Conservation (phyloP, 495 filamentous ascomycete species). For the Aspergillus ostianus region DNA sequence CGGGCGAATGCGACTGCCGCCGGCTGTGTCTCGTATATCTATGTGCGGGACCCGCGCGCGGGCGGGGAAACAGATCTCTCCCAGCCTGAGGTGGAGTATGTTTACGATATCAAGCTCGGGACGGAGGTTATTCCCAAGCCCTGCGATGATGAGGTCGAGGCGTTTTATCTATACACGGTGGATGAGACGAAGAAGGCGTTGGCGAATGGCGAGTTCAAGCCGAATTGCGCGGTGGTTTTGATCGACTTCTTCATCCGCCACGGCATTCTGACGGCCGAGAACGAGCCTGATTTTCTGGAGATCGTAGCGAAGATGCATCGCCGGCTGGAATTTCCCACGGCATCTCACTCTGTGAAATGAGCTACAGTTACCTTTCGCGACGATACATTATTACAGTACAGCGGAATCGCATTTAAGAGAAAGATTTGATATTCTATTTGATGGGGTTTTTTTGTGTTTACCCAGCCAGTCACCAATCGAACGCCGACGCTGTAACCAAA, state of each 20-base stretch:
- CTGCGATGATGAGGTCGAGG: conserved; percentile 83
- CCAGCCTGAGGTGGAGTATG: conserved; percentile 89
- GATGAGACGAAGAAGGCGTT: conserved; percentile 71
- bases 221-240: conserved; percentile 82
- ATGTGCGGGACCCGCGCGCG: conserved; percentile 71
- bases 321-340: conserved; percentile 75
- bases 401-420: conserved; percentile 6
- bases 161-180: conserved; percentile 74
- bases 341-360: conserved; percentile 27
- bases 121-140: conserved; percentile 66
- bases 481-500: conserved; percentile 32
- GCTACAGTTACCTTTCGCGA: background rate
- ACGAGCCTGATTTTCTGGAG: conserved; percentile 78
- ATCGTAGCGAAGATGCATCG: conserved; percentile 76
- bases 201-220: conserved; percentile 77
- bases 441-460: conserved; percentile 12
- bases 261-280: conserved; percentile 75
- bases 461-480: conserved; percentile 23
- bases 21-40: conserved; percentile 82
- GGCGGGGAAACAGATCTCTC: conserved; percentile 85
- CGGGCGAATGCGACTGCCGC: conserved; percentile 51
- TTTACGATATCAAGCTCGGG: conserved; percentile 84
- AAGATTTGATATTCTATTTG: conserved; percentile 24
- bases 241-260: conserved; percentile 90
- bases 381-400: background rate